Conservation (phyloP, 2,329 filamentous ascomycete genomes). For the Cercospora beticola region DNA sequence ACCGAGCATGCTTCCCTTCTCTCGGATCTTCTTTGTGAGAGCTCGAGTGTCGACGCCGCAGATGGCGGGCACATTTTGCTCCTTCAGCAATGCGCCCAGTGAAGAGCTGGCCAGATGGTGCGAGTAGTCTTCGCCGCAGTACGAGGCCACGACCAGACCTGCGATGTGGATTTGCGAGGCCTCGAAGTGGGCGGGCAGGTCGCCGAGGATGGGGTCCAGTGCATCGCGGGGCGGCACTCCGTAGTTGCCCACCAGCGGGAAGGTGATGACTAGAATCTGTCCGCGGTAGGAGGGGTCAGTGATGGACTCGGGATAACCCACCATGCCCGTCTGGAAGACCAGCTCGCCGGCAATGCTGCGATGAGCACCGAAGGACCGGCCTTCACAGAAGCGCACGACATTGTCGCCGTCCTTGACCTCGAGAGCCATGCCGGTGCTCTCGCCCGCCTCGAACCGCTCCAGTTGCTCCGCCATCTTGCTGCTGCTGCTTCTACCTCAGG, state of each 20-base stretch:
- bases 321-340: conserved; percentile 99
- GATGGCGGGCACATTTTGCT: conserved; percentile 90
- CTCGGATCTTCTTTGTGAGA: conserved; percentile 88
- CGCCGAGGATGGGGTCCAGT: conserved; percentile 78
- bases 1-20: conserved; percentile 95
- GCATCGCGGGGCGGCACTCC: conserved; percentile 86
- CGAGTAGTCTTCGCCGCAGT: conserved; percentile 92
- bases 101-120: conserved; percentile 91
- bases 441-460: conserved; percentile 26
- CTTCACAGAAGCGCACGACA: conserved; percentile 66
- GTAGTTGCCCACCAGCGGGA: conserved; percentile 95
- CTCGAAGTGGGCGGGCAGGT: conserved; percentile 91
- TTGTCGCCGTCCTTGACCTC: conserved; percentile 86
- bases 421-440: conserved; percentile 61
- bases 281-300: conserved; percentile 85
- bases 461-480: conserved; percentile 32
- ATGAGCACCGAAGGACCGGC: conserved; percentile 92
- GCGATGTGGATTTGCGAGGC: conserved; percentile 90
- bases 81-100: conserved; percentile 91
- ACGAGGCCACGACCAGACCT: conserved; percentile 85
- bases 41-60: conserved; percentile 92
- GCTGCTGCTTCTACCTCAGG: conserved; percentile 15
- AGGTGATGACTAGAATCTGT: conserved; percentile 95
- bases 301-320: conserved; percentile 93
- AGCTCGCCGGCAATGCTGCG: conserved; percentile 95